Percentiles rank a stretch among this genome's conserved stretches.
These are phyloP conservation scores for Vitis cinerea DNA, from an alignment of 164 flowering plant species.

Conservation along the genomic window DNA sequence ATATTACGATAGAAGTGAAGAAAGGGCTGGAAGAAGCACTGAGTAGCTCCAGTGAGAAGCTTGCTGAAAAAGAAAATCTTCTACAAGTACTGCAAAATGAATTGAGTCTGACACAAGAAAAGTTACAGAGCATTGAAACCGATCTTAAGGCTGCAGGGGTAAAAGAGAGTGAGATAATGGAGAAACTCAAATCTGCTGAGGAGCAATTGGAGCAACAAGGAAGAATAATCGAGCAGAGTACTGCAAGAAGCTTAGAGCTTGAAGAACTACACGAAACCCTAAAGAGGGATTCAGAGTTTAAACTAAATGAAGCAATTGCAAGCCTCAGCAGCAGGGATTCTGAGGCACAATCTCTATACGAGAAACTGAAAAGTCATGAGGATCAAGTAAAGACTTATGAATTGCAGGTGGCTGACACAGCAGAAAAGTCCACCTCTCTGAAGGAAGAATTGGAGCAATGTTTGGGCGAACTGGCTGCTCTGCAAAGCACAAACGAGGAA, in stretches of 20 bases:
- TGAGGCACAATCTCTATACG: conserved; percentile 49
- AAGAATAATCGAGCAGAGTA: conserved; percentile 45
- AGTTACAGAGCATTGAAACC: conserved; percentile 48
- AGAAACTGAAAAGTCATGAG: conserved; percentile 51
- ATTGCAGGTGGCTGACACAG: conserved; percentile 45
- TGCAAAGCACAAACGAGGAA: conserved; percentile 54
- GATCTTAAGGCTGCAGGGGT: conserved; percentile 51
- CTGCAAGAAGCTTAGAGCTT: conserved; percentile 50
- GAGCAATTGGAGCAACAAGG: conserved; percentile 52
- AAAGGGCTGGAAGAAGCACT: conserved; percentile 47
- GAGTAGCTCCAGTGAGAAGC: conserved; percentile 39
- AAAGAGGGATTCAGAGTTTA: conserved; percentile 52
- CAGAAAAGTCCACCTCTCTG: conserved; percentile 40
- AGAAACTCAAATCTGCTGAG: conserved; percentile 69
- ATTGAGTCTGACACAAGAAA: conserved; percentile 45
- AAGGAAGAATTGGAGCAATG: conserved; percentile 51
- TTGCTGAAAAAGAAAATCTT: conserved; percentile 58
- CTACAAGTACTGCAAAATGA: conserved; percentile 53
- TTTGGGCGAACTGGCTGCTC: conserved; percentile 34
- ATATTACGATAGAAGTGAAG: conserved; percentile 53
- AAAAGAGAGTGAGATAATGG: conserved; percentile 54
- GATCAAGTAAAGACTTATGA: conserved; percentile 42
- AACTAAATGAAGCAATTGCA: conserved; percentile 53
- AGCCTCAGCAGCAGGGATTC: conserved; percentile 45
- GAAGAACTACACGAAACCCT: conserved; percentile 48